Evolutionary conservation across 179 eudicot genomes (phyloP).

Genomic region (Carnegiea gigantea): DNA sequence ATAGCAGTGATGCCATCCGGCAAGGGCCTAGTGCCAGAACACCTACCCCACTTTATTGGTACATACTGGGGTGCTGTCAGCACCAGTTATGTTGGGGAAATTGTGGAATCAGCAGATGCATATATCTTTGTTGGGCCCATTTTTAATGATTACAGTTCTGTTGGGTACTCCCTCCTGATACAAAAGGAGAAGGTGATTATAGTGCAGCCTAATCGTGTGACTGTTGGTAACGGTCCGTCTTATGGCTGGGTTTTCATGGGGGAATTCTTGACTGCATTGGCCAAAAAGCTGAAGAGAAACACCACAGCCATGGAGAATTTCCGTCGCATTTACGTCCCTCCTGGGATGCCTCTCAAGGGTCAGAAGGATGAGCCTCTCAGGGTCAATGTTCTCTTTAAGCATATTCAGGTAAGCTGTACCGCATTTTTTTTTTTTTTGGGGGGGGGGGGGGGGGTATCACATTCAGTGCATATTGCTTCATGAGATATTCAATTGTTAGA

Average conservation of each 20-base stretch:
- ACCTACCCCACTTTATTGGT: slow-evolving; percentile 66
- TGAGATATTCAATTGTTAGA: neutral
- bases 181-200: slow-evolving; percentile 61
- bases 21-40: slow-evolving; percentile 70
- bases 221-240: slow-evolving; percentile 70
- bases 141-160: slow-evolving; percentile 84
- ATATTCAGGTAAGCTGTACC: slow-evolving; percentile 54
- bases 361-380: slow-evolving; percentile 58
- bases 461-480: neutral
- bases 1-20: slow-evolving; percentile 75
- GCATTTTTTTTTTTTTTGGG: neutral
- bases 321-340: slow-evolving; percentile 64
- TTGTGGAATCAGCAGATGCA: slow-evolving; percentile 84
- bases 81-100: slow-evolving; percentile 58
- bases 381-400: slow-evolving; percentile 77
- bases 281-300: slow-evolving; percentile 66
- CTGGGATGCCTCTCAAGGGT: slow-evolving; percentile 59
- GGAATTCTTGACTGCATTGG: slow-evolving; percentile 58
- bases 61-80: slow-evolving; percentile 89
- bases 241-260: slow-evolving; percentile 80
- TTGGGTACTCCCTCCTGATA: slow-evolving; percentile 74
- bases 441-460: no score
- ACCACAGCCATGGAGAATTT: slow-evolving; percentile 67
- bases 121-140: slow-evolving; percentile 74
- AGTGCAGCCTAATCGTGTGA: slow-evolving; percentile 72